A percentile compares a stretch with the other conserved stretches of the same genome.
These are phyloP conservation scores for Hippophae rhamnoides DNA, from an alignment of 306 rosid genomes.

Conservation along the genomic window DNA sequence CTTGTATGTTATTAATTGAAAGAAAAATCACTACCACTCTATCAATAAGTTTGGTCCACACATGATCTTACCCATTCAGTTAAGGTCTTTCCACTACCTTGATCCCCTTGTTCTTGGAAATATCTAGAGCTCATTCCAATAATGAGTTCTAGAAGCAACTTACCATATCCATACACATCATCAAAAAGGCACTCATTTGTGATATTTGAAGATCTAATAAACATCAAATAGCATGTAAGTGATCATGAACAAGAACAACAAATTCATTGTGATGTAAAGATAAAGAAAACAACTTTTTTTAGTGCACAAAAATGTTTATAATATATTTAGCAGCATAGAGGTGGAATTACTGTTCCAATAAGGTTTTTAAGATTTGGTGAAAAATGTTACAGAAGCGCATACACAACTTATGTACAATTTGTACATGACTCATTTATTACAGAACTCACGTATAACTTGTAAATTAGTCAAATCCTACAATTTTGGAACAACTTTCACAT, in stretches of 20 bases:
- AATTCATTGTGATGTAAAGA: not conserved
- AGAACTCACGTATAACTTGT: not conserved
- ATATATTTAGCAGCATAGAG: no score
- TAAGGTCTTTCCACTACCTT: slow-evolving; percentile 4
- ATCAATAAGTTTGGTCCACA: slow-evolving; percentile 1
- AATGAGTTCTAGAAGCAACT: slow-evolving; percentile 23
- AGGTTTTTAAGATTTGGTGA: no score
- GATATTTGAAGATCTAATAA: slow-evolving; percentile 7
- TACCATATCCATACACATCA: slow-evolving; percentile 20
- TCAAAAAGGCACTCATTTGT: slow-evolving; percentile 6
- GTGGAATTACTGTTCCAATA: no score
- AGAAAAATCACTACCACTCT: no score
- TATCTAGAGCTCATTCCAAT: slow-evolving; percentile 7
- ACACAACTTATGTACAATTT: no score
- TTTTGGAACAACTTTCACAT: not conserved
- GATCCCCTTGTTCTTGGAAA: slow-evolving; percentile 8
- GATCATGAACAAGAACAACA: not conserved
- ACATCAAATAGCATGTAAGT: not conserved
- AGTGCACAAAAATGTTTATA: no score
- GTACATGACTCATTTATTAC: no score
- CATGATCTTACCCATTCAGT: slow-evolving; percentile 21
- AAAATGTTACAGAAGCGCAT: no score
- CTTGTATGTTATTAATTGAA: no score
- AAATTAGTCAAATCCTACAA: not conserved
- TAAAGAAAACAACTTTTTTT: no score